phyloP scores from a whole-genome alignment of 2,329 filamentous ascomycete genomes.

The Fusarium gaditjirri region DNA sequence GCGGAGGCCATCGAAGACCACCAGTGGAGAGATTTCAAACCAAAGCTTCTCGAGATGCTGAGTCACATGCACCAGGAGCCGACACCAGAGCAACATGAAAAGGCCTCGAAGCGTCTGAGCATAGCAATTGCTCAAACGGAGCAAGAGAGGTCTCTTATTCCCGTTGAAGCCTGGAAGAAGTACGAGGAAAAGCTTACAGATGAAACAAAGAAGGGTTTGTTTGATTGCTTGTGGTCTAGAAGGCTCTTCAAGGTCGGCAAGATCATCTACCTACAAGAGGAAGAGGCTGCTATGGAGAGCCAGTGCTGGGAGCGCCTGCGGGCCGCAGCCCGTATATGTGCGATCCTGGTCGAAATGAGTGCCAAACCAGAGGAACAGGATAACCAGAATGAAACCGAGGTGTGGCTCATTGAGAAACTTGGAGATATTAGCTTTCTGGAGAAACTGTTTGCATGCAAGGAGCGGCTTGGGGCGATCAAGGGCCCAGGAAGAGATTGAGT shows the following conservation, averaged over 20 bases:
- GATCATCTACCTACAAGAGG: conserved; percentile 46
- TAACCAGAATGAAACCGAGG: conserved; percentile 19
- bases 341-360: conserved; percentile 40
- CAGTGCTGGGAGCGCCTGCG: conserved; percentile 44
- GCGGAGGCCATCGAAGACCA: neutral
- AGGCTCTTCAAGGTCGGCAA: conserved; percentile 39
- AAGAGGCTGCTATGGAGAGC: conserved; percentile 38
- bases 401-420: conserved; percentile 43
- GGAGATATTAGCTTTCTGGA: conserved; percentile 42
- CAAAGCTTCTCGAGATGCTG: conserved; percentile 19
- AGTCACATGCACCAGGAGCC: neutral
- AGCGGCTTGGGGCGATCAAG: conserved; percentile 1
- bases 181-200: conserved; percentile 41
- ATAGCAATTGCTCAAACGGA: conserved; percentile 5
- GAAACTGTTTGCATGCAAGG: conserved; percentile 17
- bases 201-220: conserved; percentile 13
- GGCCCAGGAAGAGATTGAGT: neutral
- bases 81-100: conserved; percentile 9
- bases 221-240: conserved; percentile 31
- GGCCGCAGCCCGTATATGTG: conserved; percentile 42
- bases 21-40: conserved; percentile 14
- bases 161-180: conserved; percentile 26
- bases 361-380: conserved; percentile 35
- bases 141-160: conserved; percentile 33
- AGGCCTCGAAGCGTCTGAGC: conserved; percentile 15